Evolutionary conservation across 352 stramenopile genomes (phyloP), one percentile per base, ranked within the genome.

Genomic region (Phytopythium litorale): DNA sequence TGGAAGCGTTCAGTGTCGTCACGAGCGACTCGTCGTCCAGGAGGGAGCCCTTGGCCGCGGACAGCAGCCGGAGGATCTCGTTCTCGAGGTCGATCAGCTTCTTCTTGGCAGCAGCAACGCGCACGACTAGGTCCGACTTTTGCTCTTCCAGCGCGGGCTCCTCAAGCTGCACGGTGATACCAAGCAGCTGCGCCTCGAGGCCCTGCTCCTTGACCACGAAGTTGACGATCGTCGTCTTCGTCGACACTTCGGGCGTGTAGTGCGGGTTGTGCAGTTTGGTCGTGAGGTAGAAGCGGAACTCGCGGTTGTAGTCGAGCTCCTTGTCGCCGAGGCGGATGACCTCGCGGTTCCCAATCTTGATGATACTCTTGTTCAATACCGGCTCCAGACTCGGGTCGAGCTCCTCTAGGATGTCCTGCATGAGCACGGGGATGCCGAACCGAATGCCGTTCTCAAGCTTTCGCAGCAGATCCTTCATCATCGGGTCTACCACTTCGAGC

Each of bases 191-290:
- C 5, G 87, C 94, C 59, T 98, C 95, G 0, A 99, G 78, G 12
- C 96, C 96, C 37, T 98, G 86, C 61, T 98, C 88, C 57, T 97
- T 99, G 5, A 99, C 96, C 43, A 96, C 86, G 68, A 99, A 99
- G 65, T 99, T 99, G 16, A 99, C 89, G 7, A 99, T 95, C 7
- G 92, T 98, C 4, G 90, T 97, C 72, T 99, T 99, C 0, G 93
- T 98, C 1, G 88, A 97, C 18, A 98, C 87, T 54, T 98, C 92
- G 2, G 95, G 95, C 0, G 91, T 97, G 66, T 98, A 98, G 63
- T 98, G 95, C 11, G 96, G 96, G 66, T 99, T 99, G 43, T 90
- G 84, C 28, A 99, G 78, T 70, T 98, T 99, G 12, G 96, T 99
- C 7, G 96, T 99, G 32, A 99, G 81, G 68, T 98, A 99, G 45